A percentile compares a stretch with the other conserved stretches of the same genome.
Evolutionary conservation across 768 basidiomycete genomes (phyloP).

Genomic region (Suillus weaverae): DNA sequence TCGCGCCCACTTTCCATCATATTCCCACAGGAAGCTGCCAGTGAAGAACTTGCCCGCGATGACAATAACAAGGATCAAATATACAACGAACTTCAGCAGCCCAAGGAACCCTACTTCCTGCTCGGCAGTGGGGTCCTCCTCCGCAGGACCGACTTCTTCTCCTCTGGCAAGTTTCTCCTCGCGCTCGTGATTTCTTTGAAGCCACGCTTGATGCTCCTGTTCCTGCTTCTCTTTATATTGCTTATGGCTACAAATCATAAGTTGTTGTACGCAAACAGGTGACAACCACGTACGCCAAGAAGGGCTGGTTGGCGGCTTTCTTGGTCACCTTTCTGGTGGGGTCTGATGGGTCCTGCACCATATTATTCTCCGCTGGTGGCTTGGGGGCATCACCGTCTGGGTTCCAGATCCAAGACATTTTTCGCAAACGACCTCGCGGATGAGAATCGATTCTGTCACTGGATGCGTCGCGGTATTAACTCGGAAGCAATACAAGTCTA

Average conservation of each 20-base stretch:
- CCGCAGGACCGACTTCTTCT: constrained; percentile 70
- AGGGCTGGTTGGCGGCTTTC: constrained; percentile 84
- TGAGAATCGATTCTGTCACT: background rate
- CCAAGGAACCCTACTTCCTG: constrained; percentile 64
- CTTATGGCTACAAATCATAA: constrained; percentile 49
- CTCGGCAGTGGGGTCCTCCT: constrained; percentile 70
- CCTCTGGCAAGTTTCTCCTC: constrained; percentile 73
- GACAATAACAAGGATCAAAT: constrained; percentile 49
- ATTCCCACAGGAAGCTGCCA: constrained; percentile 86
- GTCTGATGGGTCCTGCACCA: constrained; percentile 62
- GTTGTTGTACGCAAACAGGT: background rate
- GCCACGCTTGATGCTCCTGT: constrained; percentile 61
- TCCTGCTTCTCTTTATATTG: constrained; percentile 65
- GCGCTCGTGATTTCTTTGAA: constrained; percentile 68
- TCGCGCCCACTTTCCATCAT: constrained; percentile 61
- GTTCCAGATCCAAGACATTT: constrained; percentile 71
- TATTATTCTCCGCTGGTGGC: constrained; percentile 42
- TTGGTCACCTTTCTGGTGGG: constrained; percentile 71
- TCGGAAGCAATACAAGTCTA: background rate
- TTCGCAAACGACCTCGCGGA: background rate
- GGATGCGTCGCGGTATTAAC: background rate
- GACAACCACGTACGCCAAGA: constrained; percentile 63
- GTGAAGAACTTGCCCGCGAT: constrained; percentile 83
- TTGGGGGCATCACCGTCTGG: constrained; percentile 38
- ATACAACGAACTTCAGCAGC: constrained; percentile 68